Evolutionary conservation across 1,284 basidiomycete species (phyloP).

Genomic region (Volvariella surrecta): DNA sequence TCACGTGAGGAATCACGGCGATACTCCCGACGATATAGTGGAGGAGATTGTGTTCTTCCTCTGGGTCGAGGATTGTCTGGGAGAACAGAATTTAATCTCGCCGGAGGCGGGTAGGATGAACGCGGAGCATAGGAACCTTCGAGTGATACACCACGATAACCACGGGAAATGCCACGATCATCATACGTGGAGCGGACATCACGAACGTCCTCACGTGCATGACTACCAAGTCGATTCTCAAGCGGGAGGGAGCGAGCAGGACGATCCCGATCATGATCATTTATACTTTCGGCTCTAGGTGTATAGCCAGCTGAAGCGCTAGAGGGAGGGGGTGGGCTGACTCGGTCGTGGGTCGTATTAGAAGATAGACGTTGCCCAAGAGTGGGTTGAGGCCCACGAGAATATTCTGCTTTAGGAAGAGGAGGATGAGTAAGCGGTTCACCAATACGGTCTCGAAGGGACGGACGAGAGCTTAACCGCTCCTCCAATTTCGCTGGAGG

Average conservation of each 20-base stretch:
- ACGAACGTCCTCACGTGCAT: too few relatives aligned
- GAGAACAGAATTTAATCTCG: too few relatives aligned
- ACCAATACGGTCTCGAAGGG: not conserved
- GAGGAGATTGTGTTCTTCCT: too few relatives aligned
- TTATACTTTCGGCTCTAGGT: not conserved
- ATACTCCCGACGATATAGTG: too few relatives aligned
- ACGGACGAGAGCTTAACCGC: constrained; percentile 1
- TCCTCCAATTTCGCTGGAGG: not conserved
- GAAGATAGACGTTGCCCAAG: not conserved
- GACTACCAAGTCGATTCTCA: not conserved
- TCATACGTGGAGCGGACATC: too few relatives aligned
- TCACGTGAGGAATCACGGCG: too few relatives aligned
- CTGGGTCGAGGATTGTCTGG: too few relatives aligned
- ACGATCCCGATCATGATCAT: not conserved
- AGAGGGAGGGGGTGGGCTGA: not conserved
- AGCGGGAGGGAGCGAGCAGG: not conserved
- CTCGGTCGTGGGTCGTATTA: not conserved
- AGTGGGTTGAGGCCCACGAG: not conserved
- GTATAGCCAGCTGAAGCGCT: not conserved
- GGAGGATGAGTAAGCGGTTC: not conserved
- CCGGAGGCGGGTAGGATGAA: too few relatives aligned
- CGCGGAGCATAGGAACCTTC: too few relatives aligned
- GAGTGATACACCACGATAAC: too few relatives aligned
- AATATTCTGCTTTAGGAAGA: not conserved
- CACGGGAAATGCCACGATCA: too few relatives aligned